A percentile compares a stretch with the other conserved stretches of the same genome.
These are phyloP conservation scores for Alnus glutinosa DNA, from an alignment of 306 rosid genomes.

Conservation along the genomic window DNA sequence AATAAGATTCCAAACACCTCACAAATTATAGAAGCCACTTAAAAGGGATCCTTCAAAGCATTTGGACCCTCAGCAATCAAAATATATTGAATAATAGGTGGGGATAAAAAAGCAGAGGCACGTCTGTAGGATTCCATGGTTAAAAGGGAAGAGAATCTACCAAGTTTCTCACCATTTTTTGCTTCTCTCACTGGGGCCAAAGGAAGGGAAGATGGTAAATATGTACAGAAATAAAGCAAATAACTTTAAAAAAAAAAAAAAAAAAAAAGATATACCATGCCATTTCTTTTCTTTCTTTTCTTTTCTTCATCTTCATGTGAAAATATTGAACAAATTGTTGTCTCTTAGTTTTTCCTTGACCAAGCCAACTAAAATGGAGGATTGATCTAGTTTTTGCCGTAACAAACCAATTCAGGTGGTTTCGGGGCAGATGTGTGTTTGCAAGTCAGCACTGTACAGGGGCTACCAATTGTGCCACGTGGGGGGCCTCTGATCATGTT, in stretches of 20 bases:
- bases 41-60: too few relatives aligned
- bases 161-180: background rate
- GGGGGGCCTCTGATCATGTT: background rate
- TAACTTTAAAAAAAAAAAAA: too few relatives aligned
- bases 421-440: constrained; percentile 15
- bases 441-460: constrained; percentile 43
- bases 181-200: background rate
- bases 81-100: too few relatives aligned
- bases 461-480: constrained; percentile 8
- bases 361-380: constrained; percentile 36
- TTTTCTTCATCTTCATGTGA: constrained; percentile 9
- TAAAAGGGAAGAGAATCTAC: background rate
- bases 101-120: too few relatives aligned
- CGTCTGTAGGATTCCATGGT: too few relatives aligned
- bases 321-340: background rate
- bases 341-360: constrained; percentile 17
- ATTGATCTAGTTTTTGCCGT: constrained; percentile 33
- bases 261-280: constrained; percentile 2
- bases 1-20: too few relatives aligned
- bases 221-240: background rate
- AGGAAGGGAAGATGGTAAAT: background rate
- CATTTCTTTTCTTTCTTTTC: background rate
- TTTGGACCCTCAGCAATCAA: too few relatives aligned
- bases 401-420: constrained; percentile 32
- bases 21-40: too few relatives aligned